Evolutionary conservation across 78 protist species (phyloP), one percentile per base, ranked within the genome.

Genomic region (Dictyostelium firmibasis): DNA sequence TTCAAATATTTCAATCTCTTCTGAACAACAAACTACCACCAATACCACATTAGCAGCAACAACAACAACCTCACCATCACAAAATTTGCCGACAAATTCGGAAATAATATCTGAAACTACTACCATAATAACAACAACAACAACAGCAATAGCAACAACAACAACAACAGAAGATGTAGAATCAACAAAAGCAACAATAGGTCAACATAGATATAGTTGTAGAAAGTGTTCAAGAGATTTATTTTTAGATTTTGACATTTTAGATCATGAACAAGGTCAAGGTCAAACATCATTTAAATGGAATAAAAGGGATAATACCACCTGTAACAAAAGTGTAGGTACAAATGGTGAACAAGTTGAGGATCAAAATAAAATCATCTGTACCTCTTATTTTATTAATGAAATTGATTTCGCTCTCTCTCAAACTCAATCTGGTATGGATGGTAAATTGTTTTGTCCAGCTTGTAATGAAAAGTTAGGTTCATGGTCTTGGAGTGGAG

Each of bases 401-500:
- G 93, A 78, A 82, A 88, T 29, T 27, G 81, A 79, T 14, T 88
- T 81, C 67, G 69, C 81, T 36, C 23, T 36, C 2, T 67, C 75
- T 67, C 75, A 67, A 72, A 72, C 35, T 27, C 25, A 88, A 6
- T 33, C 74, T 14, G 29, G 20, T 35, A 75, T 16, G 27, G 86
- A 64, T 47, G 86, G 86, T 16, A 88, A 67, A 62, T 13, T 88
- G 5, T 35, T 64, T 64, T 88, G 93, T 64, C 60, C 53, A 31
- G 50, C 78, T 23, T 88, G 93, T 67, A 69, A 69, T 23, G 93
- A 88, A 79, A 88, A 88, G 44, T 11, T 88, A 6, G 93, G 93
- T 1, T 88, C 93, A 10, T 88, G 85, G 85, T 62, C 70, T 1
- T 88, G 93, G 93, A 78, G 86, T 64, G 93, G 93, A 31, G 86